Evolutionary conservation across 2,329 filamentous ascomycete genomes (phyloP), one percentile per base, ranked within the genome.

Genomic region (Dothiorella sarmentorum): DNA sequence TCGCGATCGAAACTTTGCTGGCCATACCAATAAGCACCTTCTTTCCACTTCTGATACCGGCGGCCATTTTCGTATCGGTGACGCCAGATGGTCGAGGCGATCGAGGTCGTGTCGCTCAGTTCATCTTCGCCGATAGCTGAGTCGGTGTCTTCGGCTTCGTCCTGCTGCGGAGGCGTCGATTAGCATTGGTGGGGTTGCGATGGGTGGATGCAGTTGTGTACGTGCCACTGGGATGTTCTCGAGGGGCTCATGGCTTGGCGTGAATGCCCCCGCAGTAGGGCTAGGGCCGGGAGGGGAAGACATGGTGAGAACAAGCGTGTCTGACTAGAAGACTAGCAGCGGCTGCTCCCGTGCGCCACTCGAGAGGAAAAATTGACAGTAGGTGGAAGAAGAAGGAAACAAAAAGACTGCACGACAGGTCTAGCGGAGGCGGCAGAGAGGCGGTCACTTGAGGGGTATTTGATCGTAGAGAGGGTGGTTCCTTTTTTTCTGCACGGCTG

Each of bases 51-150:
- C 15, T 49, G 38, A 15, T 56, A 61, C 63, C 56, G 38, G n/a
- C 57, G 37, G 17, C 60, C 60, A 24, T 61, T 45, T 51, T 61
- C 68, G 22, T 65, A 69, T 37, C 68, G 67, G 49, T 70, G 65
- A 26, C 60, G 63, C 62, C 65, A 64, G 51, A 71, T 71, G 31
- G 64, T 67, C 5, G 66, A 69, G 1, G 67, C 62, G 17, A 71
- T 67, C 4, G 68, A 69, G 5, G 68, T 69, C n/a, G 67, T 69
- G 53, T 69, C 67, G 59, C 64, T 68, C 15, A 66, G 22, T 20
- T 66, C 65, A 7, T 65, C 63, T 11, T 53, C 49, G 22, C 49
- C 49, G 24, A 63, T 64, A 52, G 65, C 66, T 3, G 66, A 65
- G 5, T 65, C 69, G 4, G 64, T 68, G 15, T 62, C 60, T 31